Percentiles rank a stretch among this genome's conserved stretches.
phyloP scores from a whole-genome alignment of 2,329 filamentous ascomycete species.

The Botrytis tulipae region DNA sequence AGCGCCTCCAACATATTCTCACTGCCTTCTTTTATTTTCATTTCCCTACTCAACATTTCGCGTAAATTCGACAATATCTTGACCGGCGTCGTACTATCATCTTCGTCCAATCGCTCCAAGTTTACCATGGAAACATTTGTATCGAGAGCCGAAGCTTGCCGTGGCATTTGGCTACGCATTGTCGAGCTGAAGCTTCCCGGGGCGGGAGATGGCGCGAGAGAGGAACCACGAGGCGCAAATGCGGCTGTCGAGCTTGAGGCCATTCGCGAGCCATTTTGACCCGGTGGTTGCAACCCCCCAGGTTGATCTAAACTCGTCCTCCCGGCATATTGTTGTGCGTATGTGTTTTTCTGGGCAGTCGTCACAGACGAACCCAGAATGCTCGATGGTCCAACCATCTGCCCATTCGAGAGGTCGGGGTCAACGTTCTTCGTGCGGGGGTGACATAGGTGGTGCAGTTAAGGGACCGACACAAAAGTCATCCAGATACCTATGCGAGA shows the following conservation, averaged over 20 bases:
- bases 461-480: slow-evolving; percentile 28
- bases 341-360: slow-evolving; percentile 53
- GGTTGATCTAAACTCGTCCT: slow-evolving; percentile 57
- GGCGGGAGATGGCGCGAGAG: slow-evolving; percentile 66
- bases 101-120: slow-evolving; percentile 62
- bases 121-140: slow-evolving; percentile 48
- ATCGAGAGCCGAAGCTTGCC: slow-evolving; percentile 60
- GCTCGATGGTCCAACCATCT: slow-evolving; percentile 42
- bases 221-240: slow-evolving; percentile 65
- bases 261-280: slow-evolving; percentile 48
- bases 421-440: slow-evolving; percentile 32
- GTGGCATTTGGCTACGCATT: slow-evolving; percentile 67
- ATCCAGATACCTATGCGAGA: slow-evolving; percentile 19
- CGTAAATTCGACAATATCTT: slow-evolving; percentile 72
- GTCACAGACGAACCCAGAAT: slow-evolving; percentile 55
- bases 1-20: slow-evolving; percentile 97
- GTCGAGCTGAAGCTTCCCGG: slow-evolving; percentile 90
- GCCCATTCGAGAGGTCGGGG: slow-evolving; percentile 35
- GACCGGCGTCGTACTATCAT: slow-evolving; percentile 60
- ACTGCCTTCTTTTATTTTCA: slow-evolving; percentile 96
- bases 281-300: slow-evolving; percentile 49
- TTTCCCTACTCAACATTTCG: slow-evolving; percentile 88
- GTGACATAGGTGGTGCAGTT: slow-evolving; percentile 35
- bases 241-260: slow-evolving; percentile 55
- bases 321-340: slow-evolving; percentile 45